phyloP scores from a whole-genome alignment of 2,329 filamentous ascomycete species.

The Neonectria ditissima region DNA sequence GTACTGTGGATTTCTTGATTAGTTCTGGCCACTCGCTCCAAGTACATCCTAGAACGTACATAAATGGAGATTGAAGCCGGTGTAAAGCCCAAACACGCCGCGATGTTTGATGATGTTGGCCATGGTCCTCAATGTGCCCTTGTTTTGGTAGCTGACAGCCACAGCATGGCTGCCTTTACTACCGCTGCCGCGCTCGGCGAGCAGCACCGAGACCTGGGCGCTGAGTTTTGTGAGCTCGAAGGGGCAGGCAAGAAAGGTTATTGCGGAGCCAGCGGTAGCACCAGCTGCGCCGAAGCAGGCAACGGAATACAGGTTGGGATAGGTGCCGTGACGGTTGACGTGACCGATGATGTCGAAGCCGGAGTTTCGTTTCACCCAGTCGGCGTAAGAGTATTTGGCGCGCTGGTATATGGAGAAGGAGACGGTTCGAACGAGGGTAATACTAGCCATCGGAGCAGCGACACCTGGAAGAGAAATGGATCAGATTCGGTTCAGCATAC shows the following conservation, averaged over 20 bases:
- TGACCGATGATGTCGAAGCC: conserved; percentile 78
- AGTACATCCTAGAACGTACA: conserved; percentile 62
- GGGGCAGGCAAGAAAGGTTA: conserved; percentile 85
- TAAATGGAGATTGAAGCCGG: conserved; percentile 82
- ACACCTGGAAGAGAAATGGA: conserved; percentile 65
- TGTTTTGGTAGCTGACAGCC: conserved; percentile 78
- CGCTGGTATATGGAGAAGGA: conserved; percentile 85
- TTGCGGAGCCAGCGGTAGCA: conserved; percentile 81
- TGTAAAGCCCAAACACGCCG: conserved; percentile 80
- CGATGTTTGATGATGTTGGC: conserved; percentile 81
- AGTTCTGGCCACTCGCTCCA: conserved; percentile 3
- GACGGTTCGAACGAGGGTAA: conserved; percentile 81
- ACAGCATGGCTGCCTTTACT: conserved; percentile 66
- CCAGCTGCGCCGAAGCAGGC: conserved; percentile 83
- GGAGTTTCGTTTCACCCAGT: conserved; percentile 75
- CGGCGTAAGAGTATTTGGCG: conserved; percentile 79
- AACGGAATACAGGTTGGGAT: conserved; percentile 79
- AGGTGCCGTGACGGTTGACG: conserved; percentile 76
- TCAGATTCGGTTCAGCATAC: conserved; percentile 27
- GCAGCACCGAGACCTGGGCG: conserved; percentile 84
- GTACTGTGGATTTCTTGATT: conserved; percentile 62
- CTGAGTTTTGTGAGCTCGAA: conserved; percentile 93
- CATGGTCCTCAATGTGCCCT: conserved; percentile 81
- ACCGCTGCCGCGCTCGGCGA: conserved; percentile 62
- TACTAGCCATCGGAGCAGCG: conserved; percentile 81